These are phyloP conservation scores for Paraphoma sp. DNA, from an alignment of 2,329 filamentous ascomycete species.

Conservation along the genomic window DNA sequence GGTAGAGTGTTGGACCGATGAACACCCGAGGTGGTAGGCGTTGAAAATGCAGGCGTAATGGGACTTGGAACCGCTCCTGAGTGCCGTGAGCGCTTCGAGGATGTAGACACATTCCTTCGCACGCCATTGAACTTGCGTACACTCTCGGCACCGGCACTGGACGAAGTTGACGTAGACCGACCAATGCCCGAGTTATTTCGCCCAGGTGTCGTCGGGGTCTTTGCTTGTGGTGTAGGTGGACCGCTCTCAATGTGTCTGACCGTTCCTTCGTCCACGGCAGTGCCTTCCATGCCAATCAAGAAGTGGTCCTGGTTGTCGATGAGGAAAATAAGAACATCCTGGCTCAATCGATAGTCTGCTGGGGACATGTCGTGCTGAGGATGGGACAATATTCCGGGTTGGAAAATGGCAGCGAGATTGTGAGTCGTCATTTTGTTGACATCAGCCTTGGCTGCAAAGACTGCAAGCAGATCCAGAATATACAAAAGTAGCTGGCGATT, in stretches of 20 bases:
- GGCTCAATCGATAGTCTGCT: slow-evolving; percentile 90
- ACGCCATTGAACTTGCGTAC: slow-evolving; percentile 80
- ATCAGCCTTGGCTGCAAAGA: slow-evolving; percentile 96
- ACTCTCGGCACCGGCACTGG: slow-evolving; percentile 85
- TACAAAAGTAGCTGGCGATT: slow-evolving; percentile 95
- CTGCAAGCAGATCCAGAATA: slow-evolving; percentile 91
- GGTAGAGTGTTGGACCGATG: slow-evolving; percentile 90
- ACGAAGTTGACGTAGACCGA: slow-evolving; percentile 72
- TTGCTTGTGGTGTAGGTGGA: slow-evolving; percentile 60
- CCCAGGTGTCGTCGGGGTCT: slow-evolving; percentile 54
- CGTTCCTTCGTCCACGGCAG: slow-evolving; percentile 88
- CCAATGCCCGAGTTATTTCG: slow-evolving; percentile 65
- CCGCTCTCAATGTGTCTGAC: slow-evolving; percentile 74
- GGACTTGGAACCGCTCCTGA: slow-evolving; percentile 76
- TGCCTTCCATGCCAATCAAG: slow-evolving; percentile 96
- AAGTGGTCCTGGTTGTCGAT: slow-evolving; percentile 99
- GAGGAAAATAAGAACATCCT: slow-evolving; percentile 95
- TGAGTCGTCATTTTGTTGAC: slow-evolving; percentile 96
- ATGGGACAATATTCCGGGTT: slow-evolving; percentile 94
- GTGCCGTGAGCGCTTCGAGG: slow-evolving; percentile 82
- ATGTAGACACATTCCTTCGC: slow-evolving; percentile 88
- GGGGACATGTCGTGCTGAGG: slow-evolving; percentile 95
- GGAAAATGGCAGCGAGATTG: slow-evolving; percentile 96
- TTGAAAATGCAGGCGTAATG: slow-evolving; percentile 38
- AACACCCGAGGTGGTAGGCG: slow-evolving; percentile 60